phyloP scores from a whole-genome alignment of 495 filamentous ascomycete genomes.

The Penicillium arizonense region DNA sequence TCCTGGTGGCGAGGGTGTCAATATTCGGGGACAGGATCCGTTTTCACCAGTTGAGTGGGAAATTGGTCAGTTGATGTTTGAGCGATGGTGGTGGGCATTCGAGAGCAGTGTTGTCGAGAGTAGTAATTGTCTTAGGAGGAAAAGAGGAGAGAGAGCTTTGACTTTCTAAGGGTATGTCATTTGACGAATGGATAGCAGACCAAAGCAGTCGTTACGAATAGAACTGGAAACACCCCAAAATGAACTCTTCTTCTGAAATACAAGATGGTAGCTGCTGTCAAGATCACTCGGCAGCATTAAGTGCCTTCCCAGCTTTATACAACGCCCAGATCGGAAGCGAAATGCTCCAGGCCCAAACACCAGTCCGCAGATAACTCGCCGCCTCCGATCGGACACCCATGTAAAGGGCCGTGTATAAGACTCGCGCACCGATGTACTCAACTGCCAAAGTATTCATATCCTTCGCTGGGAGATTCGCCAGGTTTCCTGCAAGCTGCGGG shows the following conservation, averaged over 20 bases:
- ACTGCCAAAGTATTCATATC: conserved; percentile 23
- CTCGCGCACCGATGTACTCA: conserved; percentile 21
- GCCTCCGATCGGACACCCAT: conserved; percentile 25
- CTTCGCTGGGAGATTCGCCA: conserved; percentile 16
- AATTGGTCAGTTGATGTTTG: conserved; percentile 46
- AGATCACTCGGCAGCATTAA: conserved; percentile 3
- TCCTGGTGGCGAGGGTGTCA: conserved; percentile 36
- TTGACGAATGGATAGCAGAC: background rate
- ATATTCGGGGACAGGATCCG: conserved; percentile 34
- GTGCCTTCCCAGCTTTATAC: conserved; percentile 17
- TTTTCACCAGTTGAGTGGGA: conserved; percentile 42
- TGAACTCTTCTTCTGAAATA: background rate
- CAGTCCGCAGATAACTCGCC: conserved; percentile 23
- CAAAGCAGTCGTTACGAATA: background rate
- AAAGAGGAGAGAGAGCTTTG: conserved; percentile 16
- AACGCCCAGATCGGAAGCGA: conserved; percentile 24
- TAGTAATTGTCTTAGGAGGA: conserved; percentile 38
- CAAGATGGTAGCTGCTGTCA: background rate
- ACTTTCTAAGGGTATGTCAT: background rate
- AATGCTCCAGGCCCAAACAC: conserved; percentile 28
- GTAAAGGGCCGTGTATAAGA: conserved; percentile 25
- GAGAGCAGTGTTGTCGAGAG: conserved; percentile 38
- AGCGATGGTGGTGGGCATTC: conserved; percentile 53
- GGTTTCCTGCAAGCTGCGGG: too few relatives aligned
- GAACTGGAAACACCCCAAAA: too few relatives aligned